Evolutionary conservation across 2,329 filamentous ascomycete species (phyloP).

Genomic region (Ophiognomonia clavigignenti-juglandacearum): DNA sequence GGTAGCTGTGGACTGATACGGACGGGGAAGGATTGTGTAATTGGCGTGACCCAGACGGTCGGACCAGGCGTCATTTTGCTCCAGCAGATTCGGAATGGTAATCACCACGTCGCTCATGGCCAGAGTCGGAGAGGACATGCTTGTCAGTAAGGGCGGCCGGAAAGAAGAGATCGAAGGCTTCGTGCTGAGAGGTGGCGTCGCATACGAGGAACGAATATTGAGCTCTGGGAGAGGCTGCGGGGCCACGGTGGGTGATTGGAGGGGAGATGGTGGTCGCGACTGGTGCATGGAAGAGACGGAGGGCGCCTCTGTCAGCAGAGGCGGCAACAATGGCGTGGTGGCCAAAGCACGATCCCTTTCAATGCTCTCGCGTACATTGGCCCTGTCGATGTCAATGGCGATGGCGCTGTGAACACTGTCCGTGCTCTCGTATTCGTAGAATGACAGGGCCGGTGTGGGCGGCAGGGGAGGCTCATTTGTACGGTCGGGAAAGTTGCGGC

Average conservation of each 20-base stretch:
- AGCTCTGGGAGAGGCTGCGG: slow-evolving; percentile 42
- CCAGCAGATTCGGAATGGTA: slow-evolving; percentile 59
- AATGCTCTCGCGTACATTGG: slow-evolving; percentile 44
- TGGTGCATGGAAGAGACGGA: slow-evolving; percentile 36
- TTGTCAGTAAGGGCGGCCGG: slow-evolving; percentile 55
- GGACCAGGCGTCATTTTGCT: slow-evolving; percentile 76
- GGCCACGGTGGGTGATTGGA: slow-evolving; percentile 78
- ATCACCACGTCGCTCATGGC: slow-evolving; percentile 34
- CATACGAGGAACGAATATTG: slow-evolving; percentile 32
- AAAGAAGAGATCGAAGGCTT: slow-evolving; percentile 77
- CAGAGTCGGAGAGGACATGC: slow-evolving; percentile 56
- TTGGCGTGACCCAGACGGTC: slow-evolving; percentile 86
- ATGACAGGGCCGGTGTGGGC: slow-evolving; percentile 58
- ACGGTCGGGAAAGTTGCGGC: slow-evolving; percentile 39
- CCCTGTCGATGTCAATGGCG: slow-evolving; percentile 50
- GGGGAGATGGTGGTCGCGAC: slow-evolving; percentile 66
- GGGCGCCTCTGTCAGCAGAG: slow-evolving; percentile 61
- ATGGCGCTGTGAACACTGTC: slow-evolving; percentile 50
- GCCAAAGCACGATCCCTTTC: slow-evolving; percentile 58
- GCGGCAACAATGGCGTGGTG: slow-evolving; percentile 80
- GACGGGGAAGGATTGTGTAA: slow-evolving; percentile 79
- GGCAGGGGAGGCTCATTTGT: slow-evolving; percentile 49
- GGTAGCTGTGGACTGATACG: slow-evolving; percentile 64
- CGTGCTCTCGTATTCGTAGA: slow-evolving; percentile 57
- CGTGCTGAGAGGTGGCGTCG: slow-evolving; percentile 71